phyloP scores from a whole-genome alignment of 345 rosid genomes.

The Pistacia integerrima region DNA sequence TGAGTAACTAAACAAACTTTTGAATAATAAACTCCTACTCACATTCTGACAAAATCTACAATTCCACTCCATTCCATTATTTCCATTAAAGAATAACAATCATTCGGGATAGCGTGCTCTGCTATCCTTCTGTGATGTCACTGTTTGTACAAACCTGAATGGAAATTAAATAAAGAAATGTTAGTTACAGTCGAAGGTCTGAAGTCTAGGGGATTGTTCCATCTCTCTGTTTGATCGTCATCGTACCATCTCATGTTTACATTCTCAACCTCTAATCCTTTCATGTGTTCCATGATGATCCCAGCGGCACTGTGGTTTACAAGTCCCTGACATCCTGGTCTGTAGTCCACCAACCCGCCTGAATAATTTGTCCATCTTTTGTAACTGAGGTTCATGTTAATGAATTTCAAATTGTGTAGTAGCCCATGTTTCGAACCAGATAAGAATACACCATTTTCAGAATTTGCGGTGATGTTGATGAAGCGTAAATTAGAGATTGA shows the following conservation, averaged over 20 bases:
- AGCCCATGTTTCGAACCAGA: conserved; percentile 74
- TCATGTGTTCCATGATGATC: conserved; percentile 84
- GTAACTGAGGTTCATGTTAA: conserved; percentile 59
- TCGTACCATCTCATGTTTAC: conserved; percentile 74
- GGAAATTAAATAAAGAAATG: conserved; percentile 66
- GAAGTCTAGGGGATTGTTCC: conserved; percentile 87
- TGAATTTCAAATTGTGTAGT: conserved; percentile 65
- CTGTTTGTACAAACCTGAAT: conserved; percentile 46
- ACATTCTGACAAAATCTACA: not conserved
- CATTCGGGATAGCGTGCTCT: not conserved
- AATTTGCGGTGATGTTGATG: conserved; percentile 62
- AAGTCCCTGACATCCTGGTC: conserved; percentile 90
- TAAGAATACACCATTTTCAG: conserved; percentile 84
- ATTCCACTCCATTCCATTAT: not conserved
- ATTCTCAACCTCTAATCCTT: conserved; percentile 72
- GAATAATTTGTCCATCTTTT: conserved; percentile 67
- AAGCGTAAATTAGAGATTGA: conserved; percentile 64
- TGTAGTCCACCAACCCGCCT: conserved; percentile 77
- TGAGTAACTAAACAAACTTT: no score
- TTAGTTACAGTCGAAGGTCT: conserved; percentile 75
- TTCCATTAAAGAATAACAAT: conserved; percentile 9
- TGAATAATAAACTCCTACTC: no score
- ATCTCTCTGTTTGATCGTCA: conserved; percentile 32
- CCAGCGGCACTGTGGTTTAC: conserved; percentile 74
- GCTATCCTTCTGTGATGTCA: not conserved